phyloP scores from a whole-genome alignment of 2,329 filamentous ascomycete species.

The Nigrograna mackinnonii region DNA sequence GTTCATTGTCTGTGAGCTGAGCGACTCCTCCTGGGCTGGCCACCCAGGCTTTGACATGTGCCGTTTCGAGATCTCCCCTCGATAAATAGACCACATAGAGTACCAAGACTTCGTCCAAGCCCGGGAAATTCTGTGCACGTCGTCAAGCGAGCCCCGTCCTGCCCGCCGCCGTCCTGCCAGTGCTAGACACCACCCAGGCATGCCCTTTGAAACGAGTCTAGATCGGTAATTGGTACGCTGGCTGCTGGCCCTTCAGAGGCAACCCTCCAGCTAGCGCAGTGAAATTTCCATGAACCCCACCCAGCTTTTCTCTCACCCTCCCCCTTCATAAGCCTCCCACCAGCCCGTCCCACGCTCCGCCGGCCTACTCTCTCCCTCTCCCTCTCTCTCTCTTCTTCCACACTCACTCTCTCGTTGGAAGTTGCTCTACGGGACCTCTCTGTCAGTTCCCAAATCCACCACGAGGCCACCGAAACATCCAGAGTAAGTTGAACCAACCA shows the following conservation, averaged over 20 bases:
- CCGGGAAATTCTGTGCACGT: conserved; percentile 18
- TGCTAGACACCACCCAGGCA: conserved; percentile 19
- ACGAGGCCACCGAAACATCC: conserved; percentile 15
- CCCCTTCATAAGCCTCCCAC: conserved; percentile 40
- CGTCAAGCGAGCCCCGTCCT: conserved; percentile 12
- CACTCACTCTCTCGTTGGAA: conserved; percentile 19
- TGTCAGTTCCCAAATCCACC: conserved; percentile 27
- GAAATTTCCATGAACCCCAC: conserved; percentile 39
- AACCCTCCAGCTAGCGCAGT: conserved; percentile 41
- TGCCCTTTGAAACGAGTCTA: conserved; percentile 27
- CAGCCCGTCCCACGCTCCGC: conserved; percentile 22
- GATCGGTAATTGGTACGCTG: conserved; percentile 32
- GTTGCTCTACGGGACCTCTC: conserved; percentile 34
- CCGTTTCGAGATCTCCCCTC: conserved; percentile 14
- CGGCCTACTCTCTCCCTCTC: no score
- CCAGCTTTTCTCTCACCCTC: conserved; percentile 19
- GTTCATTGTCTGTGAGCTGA: conserved; percentile 17
- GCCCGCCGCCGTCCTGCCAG: conserved; percentile 20
- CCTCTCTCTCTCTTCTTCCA: conserved; percentile 9
- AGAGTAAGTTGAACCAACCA: conserved; percentile 31
- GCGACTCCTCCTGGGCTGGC: not conserved
- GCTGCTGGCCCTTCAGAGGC: no score
- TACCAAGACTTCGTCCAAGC: conserved; percentile 21
- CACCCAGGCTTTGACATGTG: conserved; percentile 25
- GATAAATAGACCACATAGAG: conserved; percentile 11